phyloP scores from a whole-genome alignment of 2,329 filamentous ascomycete species.

The Diaporthe longicolla region DNA sequence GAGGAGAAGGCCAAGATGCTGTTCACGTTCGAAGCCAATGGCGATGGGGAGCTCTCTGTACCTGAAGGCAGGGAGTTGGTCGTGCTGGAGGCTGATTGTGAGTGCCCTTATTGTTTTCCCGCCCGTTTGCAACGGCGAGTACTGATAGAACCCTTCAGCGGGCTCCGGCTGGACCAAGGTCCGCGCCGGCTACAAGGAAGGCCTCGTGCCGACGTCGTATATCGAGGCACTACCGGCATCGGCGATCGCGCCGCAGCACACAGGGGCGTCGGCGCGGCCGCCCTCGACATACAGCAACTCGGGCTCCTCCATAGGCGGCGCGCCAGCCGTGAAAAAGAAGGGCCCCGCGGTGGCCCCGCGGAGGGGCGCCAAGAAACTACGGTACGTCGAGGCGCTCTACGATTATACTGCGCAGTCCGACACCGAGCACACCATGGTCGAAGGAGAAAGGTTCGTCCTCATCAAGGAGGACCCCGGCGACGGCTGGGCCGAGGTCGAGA shows the following conservation, averaged over 20 bases:
- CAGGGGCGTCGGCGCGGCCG: conserved; percentile 70
- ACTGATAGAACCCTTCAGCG: conserved; percentile 68
- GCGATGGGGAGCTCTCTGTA: conserved; percentile 85
- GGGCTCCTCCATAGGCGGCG: conserved; percentile 72
- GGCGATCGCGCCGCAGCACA: conserved; percentile 60
- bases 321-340: conserved; percentile 78
- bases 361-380: conserved; percentile 92
- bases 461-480: conserved; percentile 91
- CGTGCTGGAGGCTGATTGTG: conserved; percentile 90
- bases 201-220: conserved; percentile 90
- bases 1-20: conserved; percentile 83
- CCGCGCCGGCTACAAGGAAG: conserved; percentile 80
- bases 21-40: conserved; percentile 85
- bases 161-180: conserved; percentile 94
- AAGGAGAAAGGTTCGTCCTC: conserved; percentile 93
- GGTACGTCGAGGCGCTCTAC: conserved; percentile 93
- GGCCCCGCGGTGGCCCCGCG: conserved; percentile 92
- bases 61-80: conserved; percentile 83
- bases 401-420: conserved; percentile 90
- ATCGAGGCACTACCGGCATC: conserved; percentile 74
- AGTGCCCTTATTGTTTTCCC: conserved; percentile 52
- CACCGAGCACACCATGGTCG: conserved; percentile 88
- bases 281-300: conserved; percentile 85
- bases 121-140: not conserved
- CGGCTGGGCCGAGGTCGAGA: conserved; percentile 97